phyloP scores from a whole-genome alignment of 2,329 filamentous ascomycete species.

The Epichloe bromicola region DNA sequence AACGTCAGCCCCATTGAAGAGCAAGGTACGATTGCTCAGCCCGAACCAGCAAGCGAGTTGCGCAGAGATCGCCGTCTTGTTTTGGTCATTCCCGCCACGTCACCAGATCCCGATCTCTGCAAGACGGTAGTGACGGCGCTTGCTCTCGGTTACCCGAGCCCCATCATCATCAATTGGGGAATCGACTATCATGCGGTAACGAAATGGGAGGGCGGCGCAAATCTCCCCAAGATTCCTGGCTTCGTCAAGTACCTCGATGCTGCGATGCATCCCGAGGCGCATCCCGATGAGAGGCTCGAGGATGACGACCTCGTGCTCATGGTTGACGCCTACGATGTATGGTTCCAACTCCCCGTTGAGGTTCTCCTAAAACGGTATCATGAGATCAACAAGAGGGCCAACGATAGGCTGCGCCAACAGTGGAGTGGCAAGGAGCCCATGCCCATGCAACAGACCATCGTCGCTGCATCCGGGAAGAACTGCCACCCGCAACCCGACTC shows the following conservation, averaged over 20 bases:
- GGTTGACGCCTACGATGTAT: conserved; percentile 15
- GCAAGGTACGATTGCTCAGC: not conserved
- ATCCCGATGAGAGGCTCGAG: conserved; percentile 4
- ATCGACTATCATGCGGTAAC: conserved; percentile 6
- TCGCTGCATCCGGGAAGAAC: conserved; percentile 13
- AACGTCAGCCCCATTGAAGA: not conserved
- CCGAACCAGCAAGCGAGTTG: not conserved
- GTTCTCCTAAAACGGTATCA: conserved; percentile 13
- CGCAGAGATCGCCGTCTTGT: conserved; percentile 9
- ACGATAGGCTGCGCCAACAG: conserved; percentile 7
- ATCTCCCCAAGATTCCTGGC: conserved; percentile 13
- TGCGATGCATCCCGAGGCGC: conserved; percentile 3
- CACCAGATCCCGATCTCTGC: conserved; percentile 11
- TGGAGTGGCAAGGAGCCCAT: conserved; percentile 2
- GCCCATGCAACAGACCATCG: conserved; percentile 13
- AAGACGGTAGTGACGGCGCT: conserved; percentile 11
- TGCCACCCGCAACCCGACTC: conserved; percentile 10
- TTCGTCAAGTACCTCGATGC: conserved; percentile 11
- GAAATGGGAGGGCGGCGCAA: conserved; percentile 7
- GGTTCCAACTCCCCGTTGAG: conserved; percentile 17
- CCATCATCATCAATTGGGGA: conserved; percentile 13
- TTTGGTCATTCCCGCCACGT: conserved; percentile 8
- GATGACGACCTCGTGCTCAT: conserved; percentile 15
- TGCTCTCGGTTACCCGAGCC: conserved; percentile 12
- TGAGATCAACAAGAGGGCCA: conserved; percentile 3